phyloP scores from a whole-genome alignment of 176 grass and related monocot species.

The Microstegium vimineum region DNA sequence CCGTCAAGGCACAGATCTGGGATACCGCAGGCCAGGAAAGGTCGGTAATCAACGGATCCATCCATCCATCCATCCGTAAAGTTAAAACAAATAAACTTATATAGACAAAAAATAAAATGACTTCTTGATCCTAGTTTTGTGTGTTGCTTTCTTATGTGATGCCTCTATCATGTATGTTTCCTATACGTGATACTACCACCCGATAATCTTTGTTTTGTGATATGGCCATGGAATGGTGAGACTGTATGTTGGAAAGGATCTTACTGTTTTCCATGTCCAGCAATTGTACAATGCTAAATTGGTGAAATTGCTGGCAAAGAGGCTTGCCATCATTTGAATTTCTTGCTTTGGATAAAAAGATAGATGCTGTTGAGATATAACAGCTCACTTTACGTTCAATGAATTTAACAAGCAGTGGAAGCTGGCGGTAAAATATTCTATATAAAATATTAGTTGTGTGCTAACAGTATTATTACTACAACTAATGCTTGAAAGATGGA shows the following conservation, averaged over 20 bases:
- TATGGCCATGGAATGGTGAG: neutral
- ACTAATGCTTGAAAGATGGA: too few species aligned
- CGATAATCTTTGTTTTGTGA: neutral
- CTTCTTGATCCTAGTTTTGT: neutral
- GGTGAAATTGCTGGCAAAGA: neutral
- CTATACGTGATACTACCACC: neutral
- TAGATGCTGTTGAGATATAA: neutral
- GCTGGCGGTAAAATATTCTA: neutral
- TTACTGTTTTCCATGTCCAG: neutral
- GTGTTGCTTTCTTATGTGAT: neutral
- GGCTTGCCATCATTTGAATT: neutral
- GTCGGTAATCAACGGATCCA: neutral
- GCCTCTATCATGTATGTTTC: neutral
- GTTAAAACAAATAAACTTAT: neutral
- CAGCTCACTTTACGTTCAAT: neutral
- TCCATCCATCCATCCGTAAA: too few species aligned
- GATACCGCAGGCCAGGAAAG: slow-evolving; percentile 78
- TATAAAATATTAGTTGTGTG: neutral
- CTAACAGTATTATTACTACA: neutral
- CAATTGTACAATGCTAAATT: neutral
- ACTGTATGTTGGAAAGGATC: neutral
- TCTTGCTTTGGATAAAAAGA: neutral
- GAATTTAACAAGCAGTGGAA: neutral
- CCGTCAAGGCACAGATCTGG: slow-evolving; percentile 83
- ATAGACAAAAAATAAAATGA: neutral